Evolutionary conservation across 306 rosid genomes (phyloP).

Genomic region (Pyrus betulifolia): DNA sequence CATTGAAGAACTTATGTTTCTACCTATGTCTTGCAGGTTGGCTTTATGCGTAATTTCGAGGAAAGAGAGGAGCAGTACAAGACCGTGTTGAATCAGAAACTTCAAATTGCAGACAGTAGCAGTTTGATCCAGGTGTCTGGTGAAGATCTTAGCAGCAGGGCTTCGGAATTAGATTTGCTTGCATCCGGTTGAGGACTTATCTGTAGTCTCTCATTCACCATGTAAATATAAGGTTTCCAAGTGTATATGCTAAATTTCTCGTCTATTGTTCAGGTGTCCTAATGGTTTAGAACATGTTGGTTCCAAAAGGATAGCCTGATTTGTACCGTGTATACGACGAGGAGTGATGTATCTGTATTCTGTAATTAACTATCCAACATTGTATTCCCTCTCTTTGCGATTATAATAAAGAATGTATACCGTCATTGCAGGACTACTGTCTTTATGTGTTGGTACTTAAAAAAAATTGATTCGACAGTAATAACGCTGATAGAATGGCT

Average conservation of each 20-base stretch:
- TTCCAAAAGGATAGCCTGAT: neutral
- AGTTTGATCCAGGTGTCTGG: conserved; percentile 57
- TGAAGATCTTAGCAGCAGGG: conserved; percentile 43
- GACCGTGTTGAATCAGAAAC: conserved; percentile 52
- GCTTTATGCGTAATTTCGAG: conserved; percentile 59
- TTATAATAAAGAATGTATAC: no score
- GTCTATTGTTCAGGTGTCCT: neutral
- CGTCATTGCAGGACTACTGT: no score
- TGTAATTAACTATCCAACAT: neutral
- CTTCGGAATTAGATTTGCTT: conserved; percentile 34
- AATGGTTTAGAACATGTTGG: neutral
- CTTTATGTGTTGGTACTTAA: no score
- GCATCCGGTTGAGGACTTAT: neutral
- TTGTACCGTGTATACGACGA: neutral
- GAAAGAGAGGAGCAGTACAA: conserved; percentile 67
- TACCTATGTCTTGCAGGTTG: conserved; percentile 37
- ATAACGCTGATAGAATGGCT: no score
- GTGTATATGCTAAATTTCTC: no score
- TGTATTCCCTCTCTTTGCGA: no score
- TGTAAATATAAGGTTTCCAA: neutral
- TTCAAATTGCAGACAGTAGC: conserved; percentile 24
- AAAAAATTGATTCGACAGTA: no score
- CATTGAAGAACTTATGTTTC: no score
- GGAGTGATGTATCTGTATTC: no score
- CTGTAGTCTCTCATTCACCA: neutral